A percentile compares a stretch with the other conserved stretches of the same genome.
Conservation (phyloP, 179 eudicot genomes). For the Nepenthes alata region DNA sequence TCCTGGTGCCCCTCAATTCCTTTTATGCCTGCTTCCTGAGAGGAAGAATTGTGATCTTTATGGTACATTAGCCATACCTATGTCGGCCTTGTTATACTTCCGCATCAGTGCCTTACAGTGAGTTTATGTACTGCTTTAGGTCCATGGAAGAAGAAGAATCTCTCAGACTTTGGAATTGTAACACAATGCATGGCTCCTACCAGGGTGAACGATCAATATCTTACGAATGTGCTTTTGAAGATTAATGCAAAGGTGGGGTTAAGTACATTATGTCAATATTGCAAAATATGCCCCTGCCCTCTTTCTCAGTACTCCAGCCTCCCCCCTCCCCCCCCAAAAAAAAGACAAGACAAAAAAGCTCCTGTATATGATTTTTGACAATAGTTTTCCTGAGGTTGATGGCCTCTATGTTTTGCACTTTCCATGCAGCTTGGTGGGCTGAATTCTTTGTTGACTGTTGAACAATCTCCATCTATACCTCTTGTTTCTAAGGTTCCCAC, state of each 20-base stretch:
- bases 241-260: conserved; percentile 72
- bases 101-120: not conserved
- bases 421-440: conserved; percentile 57
- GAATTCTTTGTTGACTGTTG: conserved; percentile 19
- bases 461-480: conserved; percentile 15
- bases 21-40: conserved; percentile 72
- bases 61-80: conserved; percentile 23
- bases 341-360: too few species aligned
- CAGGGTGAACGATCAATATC: conserved; percentile 67
- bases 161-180: conserved; percentile 57
- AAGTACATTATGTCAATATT: not conserved
- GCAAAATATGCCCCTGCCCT: too few species aligned
- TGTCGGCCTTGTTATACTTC: not conserved
- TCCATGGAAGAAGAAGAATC: conserved; percentile 66
- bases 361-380: too few species aligned
- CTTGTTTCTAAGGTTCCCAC: conserved; percentile 24
- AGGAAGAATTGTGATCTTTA: conserved; percentile 67
- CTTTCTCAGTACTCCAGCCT: too few species aligned
- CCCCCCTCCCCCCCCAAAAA: too few species aligned
- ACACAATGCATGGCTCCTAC: conserved; percentile 76
- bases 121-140: conserved; percentile 19
- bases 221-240: conserved; percentile 62
- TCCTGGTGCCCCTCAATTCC: conserved; percentile 73
- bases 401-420: not conserved
- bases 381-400: too few species aligned